Evolutionary conservation across 75 land plant species (phyloP).

Genomic region (Pinus taeda): DNA sequence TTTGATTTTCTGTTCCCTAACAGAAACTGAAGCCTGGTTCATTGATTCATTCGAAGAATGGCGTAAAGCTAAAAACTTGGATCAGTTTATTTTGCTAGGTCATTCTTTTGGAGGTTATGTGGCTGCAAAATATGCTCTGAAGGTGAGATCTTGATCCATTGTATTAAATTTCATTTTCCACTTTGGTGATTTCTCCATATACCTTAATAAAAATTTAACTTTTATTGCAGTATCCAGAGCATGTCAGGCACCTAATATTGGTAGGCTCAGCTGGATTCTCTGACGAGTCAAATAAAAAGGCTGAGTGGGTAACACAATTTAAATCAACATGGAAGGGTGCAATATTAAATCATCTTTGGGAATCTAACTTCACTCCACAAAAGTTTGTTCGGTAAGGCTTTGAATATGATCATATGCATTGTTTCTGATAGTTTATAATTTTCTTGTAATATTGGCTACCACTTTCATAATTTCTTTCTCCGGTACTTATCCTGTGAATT

Average conservation of each 20-base stretch:
- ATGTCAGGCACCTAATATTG: conserved; percentile 86
- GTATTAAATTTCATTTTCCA: conserved; percentile 2
- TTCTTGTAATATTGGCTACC: neutral
- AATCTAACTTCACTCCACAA: conserved; percentile 95
- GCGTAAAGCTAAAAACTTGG: conserved; percentile 93
- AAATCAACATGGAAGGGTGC: conserved; percentile 92
- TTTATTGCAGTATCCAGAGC: conserved; percentile 89
- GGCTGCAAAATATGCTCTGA: conserved; percentile 95
- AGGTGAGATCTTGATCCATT: conserved; percentile 40
- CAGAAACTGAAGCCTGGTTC: conserved; percentile 99
- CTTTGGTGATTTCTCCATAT: neutral
- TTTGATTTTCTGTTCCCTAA: neutral
- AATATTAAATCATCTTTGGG: conserved; percentile 87
- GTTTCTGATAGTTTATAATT: neutral
- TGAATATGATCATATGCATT: neutral
- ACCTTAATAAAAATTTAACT: neutral
- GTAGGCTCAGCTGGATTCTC: conserved; percentile 97
- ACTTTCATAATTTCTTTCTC: neutral
- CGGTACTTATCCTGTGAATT: neutral
- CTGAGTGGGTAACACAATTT: conserved; percentile 66
- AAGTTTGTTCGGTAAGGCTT: conserved; percentile 59
- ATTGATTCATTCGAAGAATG: conserved; percentile 98
- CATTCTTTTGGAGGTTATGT: conserved; percentile 99
- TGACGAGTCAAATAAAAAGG: conserved; percentile 57
- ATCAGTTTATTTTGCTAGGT: conserved; percentile 88